phyloP scores from a whole-genome alignment of 192 early-diverging fungal species.

The Mortierella hygrophila region DNA sequence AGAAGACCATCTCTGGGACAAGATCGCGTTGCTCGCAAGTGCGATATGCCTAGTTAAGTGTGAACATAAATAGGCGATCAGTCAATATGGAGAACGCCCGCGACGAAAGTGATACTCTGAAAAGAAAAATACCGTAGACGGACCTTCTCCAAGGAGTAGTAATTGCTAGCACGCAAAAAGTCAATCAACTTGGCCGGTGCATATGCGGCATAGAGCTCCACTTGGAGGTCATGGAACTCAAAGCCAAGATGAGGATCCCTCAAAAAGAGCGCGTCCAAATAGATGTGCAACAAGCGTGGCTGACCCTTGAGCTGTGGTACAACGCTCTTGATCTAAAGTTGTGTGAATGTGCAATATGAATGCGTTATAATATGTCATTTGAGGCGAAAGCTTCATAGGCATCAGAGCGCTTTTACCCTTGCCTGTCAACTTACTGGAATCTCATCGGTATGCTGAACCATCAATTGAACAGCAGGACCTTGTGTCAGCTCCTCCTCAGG shows the following conservation, averaged over 20 bases:
- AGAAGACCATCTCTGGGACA: slow-evolving; percentile 97
- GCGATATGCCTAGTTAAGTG: slow-evolving; percentile 72
- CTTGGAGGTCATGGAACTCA: slow-evolving; percentile 82
- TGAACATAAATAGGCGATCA: background rate
- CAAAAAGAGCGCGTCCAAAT: slow-evolving; percentile 91
- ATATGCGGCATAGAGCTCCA: slow-evolving; percentile 95
- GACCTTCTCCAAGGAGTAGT: slow-evolving; percentile 83
- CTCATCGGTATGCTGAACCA: slow-evolving; percentile 88
- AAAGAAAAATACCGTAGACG: slow-evolving; percentile 6
- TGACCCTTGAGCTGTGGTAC: slow-evolving; percentile 77
- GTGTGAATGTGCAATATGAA: background rate
- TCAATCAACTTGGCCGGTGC: slow-evolving; percentile 79
- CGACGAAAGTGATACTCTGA: background rate
- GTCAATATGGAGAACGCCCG: background rate
- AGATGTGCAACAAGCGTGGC: slow-evolving; percentile 83
- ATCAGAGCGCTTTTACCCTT: background rate
- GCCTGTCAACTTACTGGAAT: slow-evolving; percentile 70
- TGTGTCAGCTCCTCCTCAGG: slow-evolving; percentile 56
- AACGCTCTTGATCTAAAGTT: slow-evolving; percentile 64
- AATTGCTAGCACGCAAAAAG: slow-evolving; percentile 87
- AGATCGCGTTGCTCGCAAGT: slow-evolving; percentile 88
- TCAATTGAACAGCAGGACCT: slow-evolving; percentile 79
- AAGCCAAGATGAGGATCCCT: slow-evolving; percentile 75
- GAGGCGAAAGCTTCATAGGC: background rate
- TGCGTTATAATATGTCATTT: background rate